These are phyloP conservation scores for Vaccinium corymbosum DNA, from an alignment of 148 eudicot genomes.

Conservation along the genomic window DNA sequence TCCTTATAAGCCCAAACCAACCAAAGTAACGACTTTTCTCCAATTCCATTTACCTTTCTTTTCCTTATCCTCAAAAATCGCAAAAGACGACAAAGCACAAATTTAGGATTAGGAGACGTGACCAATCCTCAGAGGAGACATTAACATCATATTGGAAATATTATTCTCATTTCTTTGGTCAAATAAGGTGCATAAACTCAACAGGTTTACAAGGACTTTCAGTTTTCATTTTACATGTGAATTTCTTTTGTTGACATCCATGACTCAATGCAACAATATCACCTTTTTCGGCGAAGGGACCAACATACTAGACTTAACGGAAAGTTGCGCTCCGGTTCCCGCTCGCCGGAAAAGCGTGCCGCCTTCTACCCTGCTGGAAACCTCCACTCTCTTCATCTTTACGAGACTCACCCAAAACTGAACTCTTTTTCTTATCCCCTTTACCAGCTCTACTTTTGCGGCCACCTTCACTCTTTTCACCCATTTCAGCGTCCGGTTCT, in stretches of 20 bases:
- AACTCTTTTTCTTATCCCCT: conserved; percentile 28
- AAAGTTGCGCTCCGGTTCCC: conserved; percentile 93
- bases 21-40: neutral
- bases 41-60: neutral
- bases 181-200: conserved; percentile 1
- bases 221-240: neutral
- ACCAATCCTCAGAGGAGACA: neutral
- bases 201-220: neutral
- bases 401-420: conserved; percentile 22
- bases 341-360: conserved; percentile 88
- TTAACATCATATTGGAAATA: neutral
- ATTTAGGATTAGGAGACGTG: neutral
- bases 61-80: neutral
- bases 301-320: conserved; percentile 26
- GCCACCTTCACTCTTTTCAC: conserved; percentile 16
- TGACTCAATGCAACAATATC: neutral
- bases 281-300: neutral
- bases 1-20: neutral
- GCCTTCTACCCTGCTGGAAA: conserved; percentile 70
- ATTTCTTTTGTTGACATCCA: neutral
- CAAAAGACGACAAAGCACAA: neutral
- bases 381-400: conserved; percentile 30
- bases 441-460: conserved; percentile 11
- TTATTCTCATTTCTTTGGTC: neutral
- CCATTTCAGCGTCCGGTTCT: conserved; percentile 14